Evolutionary conservation across 2,329 filamentous ascomycete species (phyloP).

Genomic region (Fragosphaeria purpurea): DNA sequence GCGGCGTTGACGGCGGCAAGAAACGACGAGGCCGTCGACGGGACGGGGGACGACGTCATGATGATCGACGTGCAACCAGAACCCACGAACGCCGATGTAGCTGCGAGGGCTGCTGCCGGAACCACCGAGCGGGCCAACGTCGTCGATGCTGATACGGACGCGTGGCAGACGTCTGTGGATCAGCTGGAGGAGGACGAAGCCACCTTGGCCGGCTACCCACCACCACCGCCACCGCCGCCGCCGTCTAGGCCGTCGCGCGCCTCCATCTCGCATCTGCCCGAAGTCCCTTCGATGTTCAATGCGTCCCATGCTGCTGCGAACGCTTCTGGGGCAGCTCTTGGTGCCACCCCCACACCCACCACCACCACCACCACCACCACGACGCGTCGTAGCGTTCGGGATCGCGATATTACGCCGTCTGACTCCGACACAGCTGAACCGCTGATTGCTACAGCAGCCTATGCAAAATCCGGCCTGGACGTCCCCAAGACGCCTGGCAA

Average conservation of each 20-base stretch:
- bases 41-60: conserved; percentile 42
- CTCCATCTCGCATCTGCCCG: background rate
- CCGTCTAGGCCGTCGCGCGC: conserved; percentile 21
- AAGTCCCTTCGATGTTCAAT: background rate
- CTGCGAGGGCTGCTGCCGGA: conserved; percentile 37
- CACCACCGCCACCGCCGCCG: conserved; percentile 54
- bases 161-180: conserved; percentile 33
- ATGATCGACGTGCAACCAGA: conserved; percentile 43
- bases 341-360: background rate
- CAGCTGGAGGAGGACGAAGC: conserved; percentile 68
- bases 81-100: conserved; percentile 49
- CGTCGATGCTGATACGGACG: conserved; percentile 47
- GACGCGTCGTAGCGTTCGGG: conserved; percentile 19
- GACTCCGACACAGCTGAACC: conserved; percentile 65
- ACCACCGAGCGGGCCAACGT: conserved; percentile 44
- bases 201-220: conserved; percentile 65
- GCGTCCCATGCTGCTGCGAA: background rate
- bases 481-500: conserved; percentile 73
- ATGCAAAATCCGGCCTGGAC: conserved; percentile 54
- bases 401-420: conserved; percentile 57
- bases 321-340: background rate
- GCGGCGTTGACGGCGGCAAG: background rate
- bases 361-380: background rate
- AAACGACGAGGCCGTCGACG: conserved; percentile 29
- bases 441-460: conserved; percentile 50